Conservation (phyloP, 352 stramenopile genomes). For the Hyaloperonospora brassicae region DNA sequence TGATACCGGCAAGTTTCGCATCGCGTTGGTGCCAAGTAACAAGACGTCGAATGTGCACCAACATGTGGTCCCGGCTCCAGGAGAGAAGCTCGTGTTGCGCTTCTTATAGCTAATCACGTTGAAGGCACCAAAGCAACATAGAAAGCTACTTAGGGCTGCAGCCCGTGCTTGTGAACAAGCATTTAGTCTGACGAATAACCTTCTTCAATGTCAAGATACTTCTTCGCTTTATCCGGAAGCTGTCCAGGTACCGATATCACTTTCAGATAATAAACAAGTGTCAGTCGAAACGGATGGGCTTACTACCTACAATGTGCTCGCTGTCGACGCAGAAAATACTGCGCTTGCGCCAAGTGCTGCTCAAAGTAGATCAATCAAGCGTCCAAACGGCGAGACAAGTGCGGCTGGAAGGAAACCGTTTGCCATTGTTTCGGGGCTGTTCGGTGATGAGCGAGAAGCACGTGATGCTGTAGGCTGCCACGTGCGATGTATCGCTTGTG, state of each 20-base stretch:
- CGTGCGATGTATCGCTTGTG: slow-evolving; percentile 16
- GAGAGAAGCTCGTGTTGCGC: slow-evolving; percentile 46
- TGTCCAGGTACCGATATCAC: slow-evolving; percentile 6
- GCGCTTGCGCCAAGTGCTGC: not conserved
- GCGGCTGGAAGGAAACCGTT: slow-evolving; percentile 54
- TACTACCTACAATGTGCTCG: slow-evolving; percentile 1
- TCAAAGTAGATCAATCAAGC: slow-evolving; percentile 36
- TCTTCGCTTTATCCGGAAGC: slow-evolving; percentile 40
- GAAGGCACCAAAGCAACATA: slow-evolving; percentile 30
- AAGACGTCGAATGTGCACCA: not conserved
- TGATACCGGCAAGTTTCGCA: slow-evolving; percentile 71
- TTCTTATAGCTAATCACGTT: slow-evolving; percentile 49
- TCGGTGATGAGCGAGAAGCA: slow-evolving; percentile 40
- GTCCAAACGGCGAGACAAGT: slow-evolving; percentile 63
- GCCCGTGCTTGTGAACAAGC: not conserved
- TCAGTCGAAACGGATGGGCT: not conserved
- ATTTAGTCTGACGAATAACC: slow-evolving; percentile 8
- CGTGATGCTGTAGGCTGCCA: slow-evolving; percentile 17
- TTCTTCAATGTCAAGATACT: slow-evolving; percentile 37
- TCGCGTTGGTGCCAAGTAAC: slow-evolving; percentile 21
- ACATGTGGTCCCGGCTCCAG: slow-evolving; percentile 14
- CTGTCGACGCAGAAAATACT: not conserved
- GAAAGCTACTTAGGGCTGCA: slow-evolving; percentile 1
- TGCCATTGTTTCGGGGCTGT: slow-evolving; percentile 51
- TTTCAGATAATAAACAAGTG: slow-evolving; percentile 1